Percentiles rank a stretch among this genome's conserved stretches.
These are phyloP conservation scores for Malassezia japonica DNA, from an alignment of 1,284 basidiomycete species.

Conservation along the genomic window DNA sequence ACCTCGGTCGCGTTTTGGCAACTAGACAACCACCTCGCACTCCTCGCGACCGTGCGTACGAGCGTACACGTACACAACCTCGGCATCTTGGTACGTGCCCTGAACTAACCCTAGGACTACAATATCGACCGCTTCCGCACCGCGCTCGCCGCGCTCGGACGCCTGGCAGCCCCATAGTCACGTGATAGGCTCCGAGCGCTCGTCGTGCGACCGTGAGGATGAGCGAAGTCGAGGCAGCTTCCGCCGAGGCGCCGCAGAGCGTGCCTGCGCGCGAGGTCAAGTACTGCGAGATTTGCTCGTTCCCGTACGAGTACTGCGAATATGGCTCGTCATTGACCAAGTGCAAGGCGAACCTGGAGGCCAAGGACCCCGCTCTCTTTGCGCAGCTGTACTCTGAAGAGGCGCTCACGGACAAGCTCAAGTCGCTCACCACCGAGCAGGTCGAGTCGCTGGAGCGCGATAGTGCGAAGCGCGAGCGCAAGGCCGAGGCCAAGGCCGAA, in stretches of 20 bases:
- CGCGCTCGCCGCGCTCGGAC: constrained; percentile 50
- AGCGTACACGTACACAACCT: constrained; percentile 66
- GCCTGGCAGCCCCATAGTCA: constrained; percentile 18
- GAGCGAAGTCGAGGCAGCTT: constrained; percentile 1
- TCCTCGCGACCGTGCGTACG: constrained; percentile 71
- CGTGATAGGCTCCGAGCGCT: not conserved
- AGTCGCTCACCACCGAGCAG: constrained; percentile 40
- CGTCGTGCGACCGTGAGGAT: not conserved
- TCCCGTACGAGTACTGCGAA: constrained; percentile 47
- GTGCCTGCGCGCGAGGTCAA: constrained; percentile 23
- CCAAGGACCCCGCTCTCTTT: constrained; percentile 29
- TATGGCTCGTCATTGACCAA: constrained; percentile 37
- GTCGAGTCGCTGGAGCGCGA: constrained; percentile 42
- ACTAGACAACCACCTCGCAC: constrained; percentile 65
- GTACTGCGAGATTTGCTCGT: constrained; percentile 43
- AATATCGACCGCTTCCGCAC: constrained; percentile 74
- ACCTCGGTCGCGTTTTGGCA: constrained; percentile 78
- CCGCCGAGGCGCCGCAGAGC: not conserved
- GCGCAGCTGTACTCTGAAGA: constrained; percentile 36
- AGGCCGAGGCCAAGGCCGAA: constrained; percentile 44
- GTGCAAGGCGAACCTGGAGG: constrained; percentile 36
- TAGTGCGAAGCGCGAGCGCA: constrained; percentile 43
- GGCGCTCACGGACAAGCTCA: constrained; percentile 35
- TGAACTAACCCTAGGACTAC: constrained; percentile 56
- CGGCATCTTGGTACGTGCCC: constrained; percentile 56